Evolutionary conservation across 73 alveolate species (phyloP), one percentile per base, ranked within the genome.

Genomic region (Stentor coeruleus): DNA sequence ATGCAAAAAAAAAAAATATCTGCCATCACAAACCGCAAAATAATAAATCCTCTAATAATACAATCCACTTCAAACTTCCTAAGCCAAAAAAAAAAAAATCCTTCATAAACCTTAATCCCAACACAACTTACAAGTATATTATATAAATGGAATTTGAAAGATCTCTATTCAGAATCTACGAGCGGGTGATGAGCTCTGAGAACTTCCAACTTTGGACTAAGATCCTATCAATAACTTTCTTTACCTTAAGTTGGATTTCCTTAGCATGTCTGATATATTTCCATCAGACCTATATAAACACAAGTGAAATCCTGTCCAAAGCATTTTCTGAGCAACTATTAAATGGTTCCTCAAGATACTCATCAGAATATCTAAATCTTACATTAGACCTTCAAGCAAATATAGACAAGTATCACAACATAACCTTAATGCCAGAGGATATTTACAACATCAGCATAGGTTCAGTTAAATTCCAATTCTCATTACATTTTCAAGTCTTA

Each of bases 91-190:
- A n/a, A n/a, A n/a, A n/a, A n/a, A n/a, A n/a, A n/a, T n/a, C n/a
- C n/a, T n/a, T n/a, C n/a, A n/a, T n/a, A n/a, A n/a, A n/a, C n/a
- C n/a, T n/a, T n/a, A n/a, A n/a, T n/a, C n/a, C n/a, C n/a, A n/a
- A n/a, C n/a, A n/a, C n/a, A n/a, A n/a, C n/a, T n/a, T n/a, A n/a
- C n/a, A n/a, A n/a, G n/a, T n/a, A n/a, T n/a, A n/a, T n/a, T n/a
- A n/a, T n/a, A n/a, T 28, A 66, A 33, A 66, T 66, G 79, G 79
- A 66, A 66, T 66, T 20, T 33, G 79, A 66, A 33, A 37, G 79
- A 1, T 66, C 79, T 20, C 36, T 66, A 33, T 66, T 66, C 79
- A 20, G 79, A 26, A 66, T 66, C 37, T 66, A 66, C 41, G 79
- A 66, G 2, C 40, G n/a, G 39, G 40, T 66, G n/a, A 14, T 66